Percentiles rank a stretch among this genome's conserved stretches.
Evolutionary conservation across 2,329 filamentous ascomycete species (phyloP).

Genomic region (Fusarium begoniae): DNA sequence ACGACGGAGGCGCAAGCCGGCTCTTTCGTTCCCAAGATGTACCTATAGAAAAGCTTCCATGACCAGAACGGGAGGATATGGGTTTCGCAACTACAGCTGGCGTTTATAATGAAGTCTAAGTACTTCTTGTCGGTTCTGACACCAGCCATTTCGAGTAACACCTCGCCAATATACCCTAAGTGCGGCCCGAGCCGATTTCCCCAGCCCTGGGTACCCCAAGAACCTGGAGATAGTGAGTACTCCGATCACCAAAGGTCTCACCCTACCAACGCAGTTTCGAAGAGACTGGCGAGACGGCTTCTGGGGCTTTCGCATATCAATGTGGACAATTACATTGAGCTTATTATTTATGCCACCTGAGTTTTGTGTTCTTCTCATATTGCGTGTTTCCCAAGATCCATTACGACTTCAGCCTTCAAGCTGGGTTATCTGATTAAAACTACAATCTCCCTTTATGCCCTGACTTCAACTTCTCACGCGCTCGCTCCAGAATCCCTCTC

Average conservation of each 20-base stretch:
- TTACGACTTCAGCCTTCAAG: no score
- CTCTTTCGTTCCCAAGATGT: not conserved
- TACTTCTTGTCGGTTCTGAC: not conserved
- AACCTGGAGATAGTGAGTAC: no score
- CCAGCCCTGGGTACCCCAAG: not conserved
- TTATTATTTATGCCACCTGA: no score
- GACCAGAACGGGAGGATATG: rapidly evolving
- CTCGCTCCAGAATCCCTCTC: slow-evolving; percentile 34
- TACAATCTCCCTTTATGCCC: slow-evolving; percentile 29
- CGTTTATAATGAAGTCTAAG: not conserved
- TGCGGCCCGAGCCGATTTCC: not conserved
- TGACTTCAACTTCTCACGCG: slow-evolving; percentile 35
- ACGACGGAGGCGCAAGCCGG: not conserved
- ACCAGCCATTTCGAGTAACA: not conserved
- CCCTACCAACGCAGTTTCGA: no score
- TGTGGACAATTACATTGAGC: no score
- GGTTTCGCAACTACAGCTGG: no score
- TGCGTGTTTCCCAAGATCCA: no score
- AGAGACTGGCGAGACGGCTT: no score
- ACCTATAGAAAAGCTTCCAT: no score
- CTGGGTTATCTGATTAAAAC: not conserved
- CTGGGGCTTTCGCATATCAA: no score
- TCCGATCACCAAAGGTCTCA: no score
- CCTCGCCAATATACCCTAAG: not conserved
- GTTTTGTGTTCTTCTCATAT: no score